phyloP scores from a whole-genome alignment of 805 yeast species.

The Kuraishia hungarica region DNA sequence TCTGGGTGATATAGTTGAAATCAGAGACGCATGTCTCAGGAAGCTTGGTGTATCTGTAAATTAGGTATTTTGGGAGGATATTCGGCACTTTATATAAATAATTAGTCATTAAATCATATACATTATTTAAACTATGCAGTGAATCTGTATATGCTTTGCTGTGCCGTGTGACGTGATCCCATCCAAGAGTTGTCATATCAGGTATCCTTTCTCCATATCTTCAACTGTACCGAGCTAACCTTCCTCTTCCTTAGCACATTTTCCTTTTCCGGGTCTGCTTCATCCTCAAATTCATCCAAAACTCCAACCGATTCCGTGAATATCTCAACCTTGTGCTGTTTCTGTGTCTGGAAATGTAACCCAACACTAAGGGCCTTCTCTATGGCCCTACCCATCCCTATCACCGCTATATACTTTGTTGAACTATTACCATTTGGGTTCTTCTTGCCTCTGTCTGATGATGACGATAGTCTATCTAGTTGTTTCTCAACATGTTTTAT shows the following conservation, averaged over 20 bases:
- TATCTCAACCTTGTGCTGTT: constrained; percentile 46
- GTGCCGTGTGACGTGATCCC: too few relatives aligned
- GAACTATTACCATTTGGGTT: constrained; percentile 10
- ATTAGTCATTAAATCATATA: not conserved
- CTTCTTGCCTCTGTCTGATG: constrained; percentile 29
- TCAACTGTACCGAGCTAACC: constrained; percentile 39
- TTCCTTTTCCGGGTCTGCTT: constrained; percentile 19
- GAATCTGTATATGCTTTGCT: constrained; percentile 7
- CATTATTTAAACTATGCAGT: not conserved
- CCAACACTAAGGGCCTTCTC: constrained; percentile 58
- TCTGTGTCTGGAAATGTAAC: constrained; percentile 43
- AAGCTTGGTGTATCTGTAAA: constrained; percentile 7
- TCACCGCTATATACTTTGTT: constrained; percentile 39
- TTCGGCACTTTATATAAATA: not conserved
- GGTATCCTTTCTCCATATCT: constrained; percentile 15
- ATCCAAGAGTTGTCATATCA: not conserved
- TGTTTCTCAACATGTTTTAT: constrained; percentile 54
- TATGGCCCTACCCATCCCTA: constrained; percentile 74
- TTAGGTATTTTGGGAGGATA: not conserved
- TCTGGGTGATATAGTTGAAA: constrained; percentile 23
- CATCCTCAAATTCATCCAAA: constrained; percentile 51
- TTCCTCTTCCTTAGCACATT: constrained; percentile 30
- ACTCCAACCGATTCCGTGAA: constrained; percentile 60
- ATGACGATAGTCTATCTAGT: constrained; percentile 32
- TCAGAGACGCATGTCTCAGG: constrained; percentile 30